Evolutionary conservation across 352 stramenopile species (phyloP), one percentile per base, ranked within the genome.

Genomic region (Lagenidium sp.): DNA sequence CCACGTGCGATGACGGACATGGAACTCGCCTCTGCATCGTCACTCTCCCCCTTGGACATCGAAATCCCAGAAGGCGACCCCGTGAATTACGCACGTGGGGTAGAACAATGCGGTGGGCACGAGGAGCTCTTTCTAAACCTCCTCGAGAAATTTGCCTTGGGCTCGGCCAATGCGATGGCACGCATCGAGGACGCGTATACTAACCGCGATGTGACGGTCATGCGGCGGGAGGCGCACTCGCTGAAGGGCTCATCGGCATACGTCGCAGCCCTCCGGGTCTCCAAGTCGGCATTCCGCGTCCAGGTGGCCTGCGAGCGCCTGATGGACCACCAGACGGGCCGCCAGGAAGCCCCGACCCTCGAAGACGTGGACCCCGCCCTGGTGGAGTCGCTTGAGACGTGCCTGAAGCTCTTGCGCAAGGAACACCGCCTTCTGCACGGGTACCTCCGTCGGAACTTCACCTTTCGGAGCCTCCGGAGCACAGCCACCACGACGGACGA

Each of bases 161-260:
- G 68, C 6, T 85, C 69, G 41, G 72, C 86, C 41, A 57, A 44
- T 0, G 65, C 72, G 26, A 82, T 89, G 66, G 44, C 51, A 4
- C 59, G 69, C 2, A 77, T 92, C 42, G 44, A 79, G 16, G 50
- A 46, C 29, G 67, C 74, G 0, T 68, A 81, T 20, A 45, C 70
- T 10, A 28, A 54, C 36, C 59, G 55, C n/a, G 62, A 89, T 23
- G 63, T 85, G 18, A 39, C 45, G 3, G 45, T 75, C 19, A 61
- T 80, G 23, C 60, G 71, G 7, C 69, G 79, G 15, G 79, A 92
- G 59, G 65, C 74, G 7, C 79, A 92, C 56, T 88, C 79, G 11
- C 53, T 92, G 10, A 92, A 92, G 40, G 79, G 79, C 2, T 87
- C 76, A 3, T 86, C 79, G 2, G 74, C 79, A 19, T 92, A 92